phyloP scores from a whole-genome alignment of 176 grass and related monocot species.

The Raddia distichophylla region DNA sequence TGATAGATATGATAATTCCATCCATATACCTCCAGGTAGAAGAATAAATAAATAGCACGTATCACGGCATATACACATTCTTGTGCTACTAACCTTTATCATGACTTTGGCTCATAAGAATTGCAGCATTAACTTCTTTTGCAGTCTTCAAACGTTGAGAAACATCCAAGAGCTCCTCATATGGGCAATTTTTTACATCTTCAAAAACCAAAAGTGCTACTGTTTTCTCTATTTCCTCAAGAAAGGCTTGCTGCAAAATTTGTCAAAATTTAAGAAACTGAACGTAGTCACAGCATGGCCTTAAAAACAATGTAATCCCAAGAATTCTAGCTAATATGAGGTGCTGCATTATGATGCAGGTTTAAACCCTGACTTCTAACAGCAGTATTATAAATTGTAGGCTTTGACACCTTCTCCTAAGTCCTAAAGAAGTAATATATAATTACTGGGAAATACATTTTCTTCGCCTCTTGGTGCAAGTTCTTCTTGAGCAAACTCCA shows the following conservation, averaged over 20 bases:
- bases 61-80: not conserved
- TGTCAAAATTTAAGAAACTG: not conserved
- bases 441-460: constrained; percentile 63
- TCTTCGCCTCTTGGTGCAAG: constrained; percentile 96
- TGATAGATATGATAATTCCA: not conserved
- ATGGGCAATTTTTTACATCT: constrained; percentile 92
- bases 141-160: constrained; percentile 95
- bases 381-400: not conserved
- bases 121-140: constrained; percentile 94
- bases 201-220: constrained; percentile 92
- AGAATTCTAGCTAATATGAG: not conserved
- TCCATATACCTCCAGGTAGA: not conserved
- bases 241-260: constrained; percentile 73
- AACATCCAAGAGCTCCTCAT: constrained; percentile 84
- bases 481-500: constrained; percentile 97
- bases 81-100: constrained; percentile 79
- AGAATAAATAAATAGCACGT: not conserved
- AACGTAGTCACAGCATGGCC: constrained; percentile 4
- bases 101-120: constrained; percentile 97
- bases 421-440: not conserved
- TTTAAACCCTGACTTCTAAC: constrained; percentile 22
- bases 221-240: constrained; percentile 96
- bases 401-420: constrained; percentile 17
- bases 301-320: not conserved
- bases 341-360: not conserved